Evolutionary conservation across 2,329 filamentous ascomycete species (phyloP).

Genomic region (Septoria linicola): DNA sequence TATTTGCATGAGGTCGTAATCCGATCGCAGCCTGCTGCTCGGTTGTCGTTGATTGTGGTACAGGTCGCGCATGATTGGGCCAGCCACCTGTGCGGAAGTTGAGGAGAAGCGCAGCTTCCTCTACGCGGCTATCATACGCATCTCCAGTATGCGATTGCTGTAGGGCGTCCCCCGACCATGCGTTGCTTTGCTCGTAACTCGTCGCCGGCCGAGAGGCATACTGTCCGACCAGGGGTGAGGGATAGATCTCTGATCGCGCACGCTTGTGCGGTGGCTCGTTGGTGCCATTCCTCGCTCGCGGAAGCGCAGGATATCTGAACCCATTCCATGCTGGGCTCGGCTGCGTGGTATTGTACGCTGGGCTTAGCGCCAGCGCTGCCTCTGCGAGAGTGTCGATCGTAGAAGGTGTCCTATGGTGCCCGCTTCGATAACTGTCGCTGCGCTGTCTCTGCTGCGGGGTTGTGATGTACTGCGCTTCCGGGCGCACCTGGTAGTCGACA

Average conservation of each 20-base stretch:
- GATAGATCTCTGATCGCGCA: conserved; percentile 58
- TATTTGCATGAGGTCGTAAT: conserved; percentile 36
- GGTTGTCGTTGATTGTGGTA: conserved; percentile 16
- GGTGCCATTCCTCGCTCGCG: conserved; percentile 31
- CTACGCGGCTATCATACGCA: conserved; percentile 40
- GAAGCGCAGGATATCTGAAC: conserved; percentile 23
- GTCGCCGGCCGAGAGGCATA: conserved; percentile 47
- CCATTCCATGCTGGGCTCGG: conserved; percentile 23
- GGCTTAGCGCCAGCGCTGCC: conserved; percentile 44
- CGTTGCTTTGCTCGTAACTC: conserved; percentile 45
- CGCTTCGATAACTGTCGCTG: conserved; percentile 26
- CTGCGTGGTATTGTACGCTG: conserved; percentile 27
- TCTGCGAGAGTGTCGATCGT: conserved; percentile 48
- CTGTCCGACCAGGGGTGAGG: conserved; percentile 45
- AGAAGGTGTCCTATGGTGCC: conserved; percentile 35
- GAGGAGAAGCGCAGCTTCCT: conserved; percentile 49
- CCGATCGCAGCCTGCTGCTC: conserved; percentile 10
- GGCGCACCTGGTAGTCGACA: conserved; percentile 26
- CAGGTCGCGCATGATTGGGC: conserved; percentile 18
- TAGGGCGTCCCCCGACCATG: conserved; percentile 19
- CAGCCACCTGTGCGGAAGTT: conserved; percentile 42
- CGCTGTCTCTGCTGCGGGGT: conserved; percentile 25
- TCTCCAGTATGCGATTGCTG: conserved; percentile 20
- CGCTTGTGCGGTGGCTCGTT: conserved; percentile 59
- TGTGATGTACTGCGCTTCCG: conserved; percentile 22